phyloP scores from a whole-genome alignment of 2,329 filamentous ascomycete genomes.

The Helotiales sp. region DNA sequence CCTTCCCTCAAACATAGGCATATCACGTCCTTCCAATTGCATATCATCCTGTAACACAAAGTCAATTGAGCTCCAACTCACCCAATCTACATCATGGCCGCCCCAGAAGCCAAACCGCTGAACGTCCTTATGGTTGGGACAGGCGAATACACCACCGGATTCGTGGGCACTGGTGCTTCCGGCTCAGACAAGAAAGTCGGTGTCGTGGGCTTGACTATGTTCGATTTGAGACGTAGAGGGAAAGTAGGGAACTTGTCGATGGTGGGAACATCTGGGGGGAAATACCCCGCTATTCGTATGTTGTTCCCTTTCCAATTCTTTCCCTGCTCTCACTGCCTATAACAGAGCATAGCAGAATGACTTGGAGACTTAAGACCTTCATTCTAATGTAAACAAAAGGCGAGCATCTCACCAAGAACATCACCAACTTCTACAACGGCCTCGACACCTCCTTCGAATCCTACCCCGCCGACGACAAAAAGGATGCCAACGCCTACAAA shows the following conservation, averaged over 20 bases:
- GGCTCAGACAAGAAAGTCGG: conserved; percentile 95
- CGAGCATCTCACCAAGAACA: conserved; percentile 85
- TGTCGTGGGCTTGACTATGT: conserved; percentile 87
- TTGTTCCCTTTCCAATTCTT: not conserved
- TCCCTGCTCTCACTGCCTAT: not conserved
- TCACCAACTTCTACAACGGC: conserved; percentile 83
- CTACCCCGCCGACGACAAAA: conserved; percentile 74
- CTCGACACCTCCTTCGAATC: conserved; percentile 87
- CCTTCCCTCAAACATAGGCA: not conserved
- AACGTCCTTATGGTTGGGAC: conserved; percentile 63
- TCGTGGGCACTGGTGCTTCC: conserved; percentile 82
- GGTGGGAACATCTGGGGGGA: conserved; percentile 86
- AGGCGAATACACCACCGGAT: conserved; percentile 96
- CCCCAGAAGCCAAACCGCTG: conserved; percentile 30
- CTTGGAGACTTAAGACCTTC: not conserved
- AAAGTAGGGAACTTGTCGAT: conserved; percentile 87
- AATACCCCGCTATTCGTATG: conserved; percentile 89
- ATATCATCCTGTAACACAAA: not conserved
- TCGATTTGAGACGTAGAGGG: conserved; percentile 84
- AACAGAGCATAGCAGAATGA: too few species aligned
- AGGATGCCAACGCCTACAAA: conserved; percentile 86
- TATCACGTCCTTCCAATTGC: too few species aligned
- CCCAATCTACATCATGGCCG: not conserved
- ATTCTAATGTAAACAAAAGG: conserved; percentile 52
- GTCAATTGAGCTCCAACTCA: not conserved